Conservation (phyloP, 176 grass and related monocot genomes). For the Typha latifolia region DNA sequence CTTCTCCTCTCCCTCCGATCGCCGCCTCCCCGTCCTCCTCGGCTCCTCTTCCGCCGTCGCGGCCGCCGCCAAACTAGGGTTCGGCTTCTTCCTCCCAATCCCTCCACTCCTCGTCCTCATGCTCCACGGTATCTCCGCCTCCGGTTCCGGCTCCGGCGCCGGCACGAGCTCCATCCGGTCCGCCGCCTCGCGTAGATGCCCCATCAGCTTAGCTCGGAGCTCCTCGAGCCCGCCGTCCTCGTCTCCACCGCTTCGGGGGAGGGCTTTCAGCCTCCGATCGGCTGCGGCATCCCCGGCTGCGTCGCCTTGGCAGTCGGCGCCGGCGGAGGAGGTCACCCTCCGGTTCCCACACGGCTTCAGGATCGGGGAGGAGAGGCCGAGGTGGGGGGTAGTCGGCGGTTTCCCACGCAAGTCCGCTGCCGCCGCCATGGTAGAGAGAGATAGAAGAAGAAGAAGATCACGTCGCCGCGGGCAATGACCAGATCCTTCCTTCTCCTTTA, state of each 20-base stretch:
- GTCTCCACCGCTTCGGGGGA: not conserved
- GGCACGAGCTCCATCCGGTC: constrained; percentile 27
- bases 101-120: constrained; percentile 51
- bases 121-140: constrained; percentile 49
- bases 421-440: constrained; percentile 40
- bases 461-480: too few relatives aligned
- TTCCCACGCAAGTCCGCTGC: constrained; percentile 60
- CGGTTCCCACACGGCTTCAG: constrained; percentile 9
- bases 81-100: too few relatives aligned
- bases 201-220: constrained; percentile 61
- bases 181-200: constrained; percentile 40
- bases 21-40: constrained; percentile 1
- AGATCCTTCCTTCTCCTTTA: too few relatives aligned
- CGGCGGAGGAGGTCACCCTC: not conserved
- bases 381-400: constrained; percentile 14
- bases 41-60: not conserved
- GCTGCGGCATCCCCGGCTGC: not conserved
- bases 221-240: constrained; percentile 28
- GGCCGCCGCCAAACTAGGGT: not conserved
- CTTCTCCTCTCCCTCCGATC: not conserved
- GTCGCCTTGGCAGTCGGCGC: not conserved
- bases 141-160: not conserved
- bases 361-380: constrained; percentile 15
- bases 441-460: too few relatives aligned
- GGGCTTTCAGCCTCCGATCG: constrained; percentile 13